Percentiles rank a stretch among this genome's conserved stretches.
Conservation (phyloP, 441 rosid genomes). For the California macrophylla region DNA sequence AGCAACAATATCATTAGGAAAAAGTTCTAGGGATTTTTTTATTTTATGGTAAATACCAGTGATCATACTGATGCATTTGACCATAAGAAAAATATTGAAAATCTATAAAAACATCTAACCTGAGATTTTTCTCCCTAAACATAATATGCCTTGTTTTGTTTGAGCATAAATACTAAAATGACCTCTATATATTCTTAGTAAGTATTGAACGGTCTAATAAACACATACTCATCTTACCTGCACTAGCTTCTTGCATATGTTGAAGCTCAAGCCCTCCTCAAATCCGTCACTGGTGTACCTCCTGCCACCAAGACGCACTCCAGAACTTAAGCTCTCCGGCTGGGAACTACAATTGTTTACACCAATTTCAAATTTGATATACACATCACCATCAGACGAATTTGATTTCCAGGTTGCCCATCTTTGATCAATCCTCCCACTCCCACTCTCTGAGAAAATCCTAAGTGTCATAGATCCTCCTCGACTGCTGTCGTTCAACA, state of each 20-base stretch:
- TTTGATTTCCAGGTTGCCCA: slow-evolving; percentile 61
- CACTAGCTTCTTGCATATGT: slow-evolving; percentile 77
- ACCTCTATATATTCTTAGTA: too few species aligned
- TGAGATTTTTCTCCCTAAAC: too few species aligned
- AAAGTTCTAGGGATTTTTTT: too few species aligned
- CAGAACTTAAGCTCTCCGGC: slow-evolving; percentile 36
- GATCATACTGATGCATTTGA: too few species aligned
- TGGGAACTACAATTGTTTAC: slow-evolving; percentile 28
- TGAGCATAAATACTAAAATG: too few species aligned
- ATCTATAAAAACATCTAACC: too few species aligned
- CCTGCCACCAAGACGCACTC: slow-evolving; percentile 31
- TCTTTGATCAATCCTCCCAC: slow-evolving; percentile 58
- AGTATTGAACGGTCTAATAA: neutral
- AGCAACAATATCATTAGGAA: too few species aligned
- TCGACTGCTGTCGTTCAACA: slow-evolving; percentile 38
- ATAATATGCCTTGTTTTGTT: too few species aligned
- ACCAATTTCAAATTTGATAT: slow-evolving; percentile 58
- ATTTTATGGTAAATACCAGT: too few species aligned
- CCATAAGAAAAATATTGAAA: too few species aligned
- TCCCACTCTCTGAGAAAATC: slow-evolving; percentile 49
- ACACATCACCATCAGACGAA: slow-evolving; percentile 49
- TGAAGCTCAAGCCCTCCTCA: slow-evolving; percentile 71
- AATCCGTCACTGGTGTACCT: slow-evolving; percentile 37
- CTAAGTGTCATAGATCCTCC: slow-evolving; percentile 45
- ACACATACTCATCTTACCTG: slow-evolving; percentile 37